phyloP scores from a whole-genome alignment of 371 early-diverging fungal species.

The Rhizomucor pusillus region DNA sequence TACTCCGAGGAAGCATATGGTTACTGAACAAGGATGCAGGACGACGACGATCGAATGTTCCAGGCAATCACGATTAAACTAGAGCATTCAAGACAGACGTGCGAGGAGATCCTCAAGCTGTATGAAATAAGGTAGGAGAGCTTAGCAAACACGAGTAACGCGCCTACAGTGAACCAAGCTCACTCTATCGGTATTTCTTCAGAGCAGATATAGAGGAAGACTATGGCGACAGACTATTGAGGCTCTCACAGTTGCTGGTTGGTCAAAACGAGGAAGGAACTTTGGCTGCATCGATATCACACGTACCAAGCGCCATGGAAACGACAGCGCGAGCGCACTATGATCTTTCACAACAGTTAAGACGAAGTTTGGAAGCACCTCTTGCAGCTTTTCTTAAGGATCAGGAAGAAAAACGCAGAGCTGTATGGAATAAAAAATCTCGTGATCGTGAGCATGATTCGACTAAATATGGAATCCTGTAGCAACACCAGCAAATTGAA shows the following conservation, averaged over 20 bases:
- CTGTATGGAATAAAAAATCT: constrained; percentile 6
- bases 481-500: constrained; percentile 43
- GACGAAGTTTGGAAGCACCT: constrained; percentile 21
- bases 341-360: constrained; percentile 28
- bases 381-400: constrained; percentile 20
- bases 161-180: background rate
- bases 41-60: constrained; percentile 18
- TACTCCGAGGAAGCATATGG: background rate
- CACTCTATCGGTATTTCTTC: background rate
- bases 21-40: constrained; percentile 4
- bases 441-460: too few relatives aligned
- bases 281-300: constrained; percentile 18
- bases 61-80: constrained; percentile 10
- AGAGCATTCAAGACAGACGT: constrained; percentile 19
- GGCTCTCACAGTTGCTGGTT: constrained; percentile 19
- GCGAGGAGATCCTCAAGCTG: constrained; percentile 19
- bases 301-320: constrained; percentile 28
- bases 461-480: background rate
- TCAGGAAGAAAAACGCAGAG: constrained; percentile 15
- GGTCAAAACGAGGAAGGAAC: constrained; percentile 28
- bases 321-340: constrained; percentile 26
- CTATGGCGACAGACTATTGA: constrained; percentile 25
- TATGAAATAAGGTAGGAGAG: constrained; percentile 26
- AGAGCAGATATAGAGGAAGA: constrained; percentile 29
- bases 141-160: too few relatives aligned